phyloP scores from a whole-genome alignment of 2,329 filamentous ascomycete genomes.

The Colletotrichum tropicicola region DNA sequence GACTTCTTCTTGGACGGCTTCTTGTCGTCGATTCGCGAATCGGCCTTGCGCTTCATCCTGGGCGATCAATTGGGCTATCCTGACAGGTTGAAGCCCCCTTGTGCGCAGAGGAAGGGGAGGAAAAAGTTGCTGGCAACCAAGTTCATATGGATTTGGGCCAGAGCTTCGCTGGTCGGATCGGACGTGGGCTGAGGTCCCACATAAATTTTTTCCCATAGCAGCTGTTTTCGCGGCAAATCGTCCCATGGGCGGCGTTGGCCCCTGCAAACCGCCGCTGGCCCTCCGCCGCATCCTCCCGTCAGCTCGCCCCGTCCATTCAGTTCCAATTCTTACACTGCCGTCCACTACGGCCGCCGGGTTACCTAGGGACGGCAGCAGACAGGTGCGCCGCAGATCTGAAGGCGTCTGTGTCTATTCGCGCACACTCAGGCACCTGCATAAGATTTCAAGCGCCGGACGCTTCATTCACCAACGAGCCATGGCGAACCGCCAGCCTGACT shows the following conservation, averaged over 20 bases:
- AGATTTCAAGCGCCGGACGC: constrained; percentile 5
- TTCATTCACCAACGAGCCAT: not conserved
- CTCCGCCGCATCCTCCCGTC: not conserved
- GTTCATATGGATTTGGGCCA: constrained; percentile 2
- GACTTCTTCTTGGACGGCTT: constrained; percentile 62
- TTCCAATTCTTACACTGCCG: not conserved
- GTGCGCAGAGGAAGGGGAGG: not conserved
- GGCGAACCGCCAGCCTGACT: constrained; percentile 1
- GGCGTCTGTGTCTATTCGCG: not conserved
- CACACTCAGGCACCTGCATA: constrained; percentile 8
- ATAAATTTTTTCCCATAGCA: constrained; percentile 24
- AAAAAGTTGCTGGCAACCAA: not conserved
- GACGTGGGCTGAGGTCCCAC: constrained; percentile 28
- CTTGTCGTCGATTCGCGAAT: constrained; percentile 51
- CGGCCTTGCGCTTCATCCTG: constrained; percentile 70
- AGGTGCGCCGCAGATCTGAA: not conserved
- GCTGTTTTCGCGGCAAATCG: constrained; percentile 29
- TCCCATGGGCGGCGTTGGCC: constrained; percentile 16
- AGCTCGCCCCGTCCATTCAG: not conserved
- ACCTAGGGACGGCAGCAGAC: not conserved
- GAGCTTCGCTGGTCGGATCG: constrained; percentile 16
- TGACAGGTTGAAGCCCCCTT: not conserved
- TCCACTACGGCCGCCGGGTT: not conserved
- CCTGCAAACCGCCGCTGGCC: constrained; percentile 1
- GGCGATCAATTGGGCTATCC: not conserved